Base-by-base conservation (phyloP, 139 green algal species). In the Tetratostichococcus sp. region DNA sequence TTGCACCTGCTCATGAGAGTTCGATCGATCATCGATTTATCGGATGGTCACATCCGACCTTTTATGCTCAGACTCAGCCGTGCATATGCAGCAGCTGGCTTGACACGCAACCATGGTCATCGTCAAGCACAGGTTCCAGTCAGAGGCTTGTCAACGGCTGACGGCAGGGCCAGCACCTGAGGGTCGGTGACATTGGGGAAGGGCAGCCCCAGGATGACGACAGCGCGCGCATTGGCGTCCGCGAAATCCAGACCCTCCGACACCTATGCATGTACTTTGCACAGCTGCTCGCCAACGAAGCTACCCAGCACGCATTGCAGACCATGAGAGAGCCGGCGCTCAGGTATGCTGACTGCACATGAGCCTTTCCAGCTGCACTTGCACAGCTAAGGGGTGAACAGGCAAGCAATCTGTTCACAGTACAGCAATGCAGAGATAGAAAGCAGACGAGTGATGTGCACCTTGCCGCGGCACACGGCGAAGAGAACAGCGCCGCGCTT, bases 201-300 rank as follows among this genome's bases (percentile, higher is more conserved):
- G 26, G 95, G 95, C 30, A 99, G 96, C 72, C 95, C 94, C 42
- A 98, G 78, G 11, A 98, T 75, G 23, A 98, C 85, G 33, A 99
- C 95, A 4, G 83, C 91, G 4, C 95, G 81, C 0, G 94, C 95
- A 39, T 92, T 87, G 39, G 79, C 83, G 77, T 99, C 92, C 4
- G 91, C 86, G 85, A 99, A 99, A 81, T 99, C 94, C 32, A 99
- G 91, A 16, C 95, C 95, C 81, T 99, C 95, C 8, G 89, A 96
- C 4, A 93, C 93, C 93, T 97, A 83, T 26, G 72, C 72, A 76
- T 0, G 30, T 30, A 1, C n/a, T n/a, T n/a, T n/a, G n/a, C n/a
- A n/a, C n/a, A n/a, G n/a, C n/a, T n/a, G n/a, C n/a, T n/a, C n/a
- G n/a, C n/a, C n/a, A n/a, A n/a, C n/a, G n/a, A n/a, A n/a, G n/a